These are phyloP conservation scores for Lactifluus rugatus DNA, from an alignment of 768 basidiomycete species.

Conservation along the genomic window DNA sequence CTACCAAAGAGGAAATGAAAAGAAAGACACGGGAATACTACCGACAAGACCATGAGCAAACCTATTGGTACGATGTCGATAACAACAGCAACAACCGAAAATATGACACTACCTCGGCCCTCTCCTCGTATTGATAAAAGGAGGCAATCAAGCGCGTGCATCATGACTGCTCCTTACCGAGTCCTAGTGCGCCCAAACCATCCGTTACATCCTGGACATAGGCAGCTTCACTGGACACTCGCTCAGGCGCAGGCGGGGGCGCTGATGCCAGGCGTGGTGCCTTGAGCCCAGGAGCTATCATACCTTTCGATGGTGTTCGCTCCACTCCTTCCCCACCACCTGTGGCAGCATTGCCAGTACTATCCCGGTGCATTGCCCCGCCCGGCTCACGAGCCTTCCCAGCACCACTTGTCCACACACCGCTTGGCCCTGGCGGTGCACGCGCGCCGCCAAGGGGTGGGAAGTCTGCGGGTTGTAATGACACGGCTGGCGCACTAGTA, in stretches of 20 bases:
- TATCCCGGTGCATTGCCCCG: conserved; percentile 1
- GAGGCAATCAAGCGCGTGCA: conserved; percentile 33
- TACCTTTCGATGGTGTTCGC: conserved; percentile 3
- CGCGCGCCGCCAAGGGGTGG: conserved; percentile 25
- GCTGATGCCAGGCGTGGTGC: neutral
- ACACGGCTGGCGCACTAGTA: conserved; percentile 31
- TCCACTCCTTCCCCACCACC: conserved; percentile 3
- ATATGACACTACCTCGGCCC: conserved; percentile 47
- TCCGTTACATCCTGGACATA: conserved; percentile 78
- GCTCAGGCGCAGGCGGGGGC: neutral
- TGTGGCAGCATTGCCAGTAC: neutral
- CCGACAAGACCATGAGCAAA: neutral
- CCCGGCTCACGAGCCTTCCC: conserved; percentile 12
- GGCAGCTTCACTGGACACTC: conserved; percentile 37
- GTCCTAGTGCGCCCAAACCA: conserved; percentile 37
- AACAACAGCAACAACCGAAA: conserved; percentile 46
- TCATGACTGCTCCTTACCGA: conserved; percentile 46
- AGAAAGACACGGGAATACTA: conserved; percentile 6
- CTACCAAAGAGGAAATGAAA: conserved; percentile 5
- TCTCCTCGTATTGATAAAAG: conserved; percentile 33
- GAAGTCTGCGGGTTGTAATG: conserved; percentile 26
- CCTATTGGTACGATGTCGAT: neutral
- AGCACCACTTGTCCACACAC: conserved; percentile 45
- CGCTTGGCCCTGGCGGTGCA: conserved; percentile 40
- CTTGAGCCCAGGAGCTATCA: neutral